Evolutionary conservation across 1,284 basidiomycete genomes (phyloP).

Genomic region (Leccinum subatratum): DNA sequence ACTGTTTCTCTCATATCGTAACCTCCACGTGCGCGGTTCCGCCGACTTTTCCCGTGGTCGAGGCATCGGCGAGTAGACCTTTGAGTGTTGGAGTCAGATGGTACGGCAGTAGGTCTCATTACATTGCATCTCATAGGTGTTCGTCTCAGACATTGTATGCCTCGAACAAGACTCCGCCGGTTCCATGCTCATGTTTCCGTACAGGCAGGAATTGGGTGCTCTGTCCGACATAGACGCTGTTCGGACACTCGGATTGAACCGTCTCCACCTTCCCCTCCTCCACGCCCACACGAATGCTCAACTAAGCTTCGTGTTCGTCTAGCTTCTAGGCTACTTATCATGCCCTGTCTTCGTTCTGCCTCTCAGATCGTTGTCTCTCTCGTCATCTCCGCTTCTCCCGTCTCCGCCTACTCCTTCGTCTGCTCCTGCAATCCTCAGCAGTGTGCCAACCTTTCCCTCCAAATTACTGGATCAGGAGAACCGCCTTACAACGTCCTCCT

Average conservation of each 20-base stretch:
- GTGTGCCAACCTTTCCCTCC: slow-evolving; percentile 57
- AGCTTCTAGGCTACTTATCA: background rate
- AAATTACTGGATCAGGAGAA: slow-evolving; percentile 46
- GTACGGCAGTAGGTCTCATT: slow-evolving; percentile 73
- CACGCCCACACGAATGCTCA: background rate
- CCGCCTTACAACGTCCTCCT: slow-evolving; percentile 66
- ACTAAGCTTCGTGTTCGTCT: background rate
- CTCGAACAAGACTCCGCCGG: slow-evolving; percentile 73
- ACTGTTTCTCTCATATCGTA: slow-evolving; percentile 75
- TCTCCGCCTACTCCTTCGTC: slow-evolving; percentile 47
- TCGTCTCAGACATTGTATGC: slow-evolving; percentile 66
- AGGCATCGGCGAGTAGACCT: slow-evolving; percentile 96
- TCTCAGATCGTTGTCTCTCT: slow-evolving; percentile 10
- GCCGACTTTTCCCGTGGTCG: slow-evolving; percentile 85
- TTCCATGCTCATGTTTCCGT: slow-evolving; percentile 63
- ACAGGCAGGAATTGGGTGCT: no score
- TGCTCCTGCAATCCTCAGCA: slow-evolving; percentile 56
- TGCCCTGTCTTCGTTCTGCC: background rate
- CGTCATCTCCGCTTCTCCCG: slow-evolving; percentile 23
- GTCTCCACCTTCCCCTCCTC: slow-evolving; percentile 57
- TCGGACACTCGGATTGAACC: no score
- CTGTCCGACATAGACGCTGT: no score
- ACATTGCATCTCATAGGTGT: background rate
- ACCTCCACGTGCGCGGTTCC: slow-evolving; percentile 79
- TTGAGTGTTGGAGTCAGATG: slow-evolving; percentile 97